Conservation (phyloP, 2,329 filamentous ascomycete genomes). For the Xylariaceae sp. region DNA sequence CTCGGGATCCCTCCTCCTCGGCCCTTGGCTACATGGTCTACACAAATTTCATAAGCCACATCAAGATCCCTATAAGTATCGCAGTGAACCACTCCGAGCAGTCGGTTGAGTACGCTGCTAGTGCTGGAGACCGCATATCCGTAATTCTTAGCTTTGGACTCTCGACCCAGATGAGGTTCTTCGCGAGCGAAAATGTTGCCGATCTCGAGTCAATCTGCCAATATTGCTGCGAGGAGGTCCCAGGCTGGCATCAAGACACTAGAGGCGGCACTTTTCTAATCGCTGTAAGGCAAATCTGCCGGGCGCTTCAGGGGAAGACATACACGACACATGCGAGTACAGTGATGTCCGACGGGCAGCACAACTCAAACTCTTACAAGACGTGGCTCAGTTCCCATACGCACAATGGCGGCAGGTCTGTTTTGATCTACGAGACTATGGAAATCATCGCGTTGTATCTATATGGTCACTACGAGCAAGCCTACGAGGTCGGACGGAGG, state of each 20-base stretch:
- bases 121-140: slow-evolving; percentile 70
- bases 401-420: slow-evolving; percentile 63
- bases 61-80: slow-evolving; percentile 63
- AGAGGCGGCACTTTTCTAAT: slow-evolving; percentile 72
- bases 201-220: slow-evolving; percentile 73
- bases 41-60: slow-evolving; percentile 70
- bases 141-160: slow-evolving; percentile 73
- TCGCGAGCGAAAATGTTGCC: slow-evolving; percentile 67
- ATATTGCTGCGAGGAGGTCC: slow-evolving; percentile 73
- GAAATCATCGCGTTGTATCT: slow-evolving; percentile 65
- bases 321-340: slow-evolving; percentile 49
- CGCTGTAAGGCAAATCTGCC: slow-evolving; percentile 65
- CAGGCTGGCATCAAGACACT: slow-evolving; percentile 71
- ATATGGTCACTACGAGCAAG: slow-evolving; percentile 64
- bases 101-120: slow-evolving; percentile 66
- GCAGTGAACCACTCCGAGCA: slow-evolving; percentile 64
- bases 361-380: slow-evolving; percentile 62
- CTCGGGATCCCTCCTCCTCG: slow-evolving; percentile 65
- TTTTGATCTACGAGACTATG: slow-evolving; percentile 69
- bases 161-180: slow-evolving; percentile 67
- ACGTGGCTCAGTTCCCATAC: slow-evolving; percentile 57
- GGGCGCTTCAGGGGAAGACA: slow-evolving; percentile 77
- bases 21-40: slow-evolving; percentile 72
- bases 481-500: slow-evolving; percentile 57
- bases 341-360: slow-evolving; percentile 70